Conservation (phyloP, 139 green algal genomes). For the Marvania coccoides region DNA sequence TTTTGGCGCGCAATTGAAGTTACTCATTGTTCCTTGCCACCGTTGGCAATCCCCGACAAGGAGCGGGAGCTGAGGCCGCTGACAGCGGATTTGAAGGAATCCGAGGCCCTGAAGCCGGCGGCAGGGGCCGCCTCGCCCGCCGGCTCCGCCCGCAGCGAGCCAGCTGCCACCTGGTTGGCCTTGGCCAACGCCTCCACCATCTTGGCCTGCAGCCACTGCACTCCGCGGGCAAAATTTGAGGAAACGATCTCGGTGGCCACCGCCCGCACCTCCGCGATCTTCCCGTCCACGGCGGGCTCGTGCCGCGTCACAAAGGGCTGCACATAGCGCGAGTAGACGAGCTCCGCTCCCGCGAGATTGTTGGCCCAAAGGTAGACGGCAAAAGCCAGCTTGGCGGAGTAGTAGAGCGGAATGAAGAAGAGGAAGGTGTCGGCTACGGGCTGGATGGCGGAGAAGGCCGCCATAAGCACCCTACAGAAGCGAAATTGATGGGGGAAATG, state of each 20-base stretch:
- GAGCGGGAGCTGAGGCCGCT: neutral
- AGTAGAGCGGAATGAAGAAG: slow-evolving; percentile 56
- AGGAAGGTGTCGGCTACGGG: slow-evolving; percentile 32
- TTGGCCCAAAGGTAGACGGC: slow-evolving; percentile 50
- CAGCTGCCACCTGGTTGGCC: neutral
- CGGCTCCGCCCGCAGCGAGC: neutral
- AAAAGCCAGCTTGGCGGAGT: slow-evolving; percentile 39
- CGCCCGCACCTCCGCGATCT: slow-evolving; percentile 5
- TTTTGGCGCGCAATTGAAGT: no score
- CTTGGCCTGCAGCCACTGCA: slow-evolving; percentile 1
- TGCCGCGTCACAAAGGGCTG: slow-evolving; percentile 7
- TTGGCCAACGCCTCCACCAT: slow-evolving; percentile 1
- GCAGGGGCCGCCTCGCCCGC: neutral
- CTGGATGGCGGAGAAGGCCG: slow-evolving; percentile 24
- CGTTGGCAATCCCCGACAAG: neutral
- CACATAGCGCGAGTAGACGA: slow-evolving; percentile 8
- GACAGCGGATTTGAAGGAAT: slow-evolving; percentile 6
- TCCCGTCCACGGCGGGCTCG: slow-evolving; percentile 17
- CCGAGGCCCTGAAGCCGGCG: neutral
- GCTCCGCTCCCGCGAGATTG: slow-evolving; percentile 2
- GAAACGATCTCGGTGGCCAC: slow-evolving; percentile 3
- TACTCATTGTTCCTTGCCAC: no score
- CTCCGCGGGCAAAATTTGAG: slow-evolving; percentile 1
- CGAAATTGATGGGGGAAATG: neutral
- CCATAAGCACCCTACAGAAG: slow-evolving; percentile 22